These are phyloP conservation scores for Lentinula novae-zelandiae DNA, from an alignment of 1,284 basidiomycete genomes.

Conservation along the genomic window DNA sequence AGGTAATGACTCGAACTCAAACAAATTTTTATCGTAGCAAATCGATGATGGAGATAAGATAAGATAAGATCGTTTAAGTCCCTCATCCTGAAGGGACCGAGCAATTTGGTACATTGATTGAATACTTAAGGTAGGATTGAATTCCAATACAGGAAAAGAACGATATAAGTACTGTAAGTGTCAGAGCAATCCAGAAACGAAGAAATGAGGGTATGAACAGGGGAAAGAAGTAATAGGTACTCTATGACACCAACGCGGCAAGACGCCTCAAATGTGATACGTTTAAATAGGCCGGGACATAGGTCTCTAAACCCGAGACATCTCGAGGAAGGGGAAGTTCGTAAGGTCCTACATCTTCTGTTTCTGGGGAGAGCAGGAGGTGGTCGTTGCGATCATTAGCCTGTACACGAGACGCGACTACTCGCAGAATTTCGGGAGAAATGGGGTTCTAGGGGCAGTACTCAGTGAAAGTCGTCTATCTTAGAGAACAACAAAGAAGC, in stretches of 20 bases:
- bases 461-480: background rate
- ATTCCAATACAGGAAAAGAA: constrained; percentile 4
- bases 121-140: background rate
- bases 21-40: background rate
- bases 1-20: background rate
- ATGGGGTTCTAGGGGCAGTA: constrained; percentile 74
- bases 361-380: constrained; percentile 88
- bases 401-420: constrained; percentile 92
- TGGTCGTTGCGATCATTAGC: constrained; percentile 96
- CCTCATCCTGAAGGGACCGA: background rate
- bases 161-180: constrained; percentile 3
- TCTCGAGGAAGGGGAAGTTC: constrained; percentile 85
- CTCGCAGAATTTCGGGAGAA: constrained; percentile 91
- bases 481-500: constrained; percentile 15
- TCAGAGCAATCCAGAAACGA: constrained; percentile 4
- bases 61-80: background rate
- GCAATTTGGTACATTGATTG: background rate
- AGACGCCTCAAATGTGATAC: constrained; percentile 80
- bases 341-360: constrained; percentile 92
- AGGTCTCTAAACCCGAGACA: constrained; percentile 85
- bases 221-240: background rate
- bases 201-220: background rate
- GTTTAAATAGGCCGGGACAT: constrained; percentile 83
- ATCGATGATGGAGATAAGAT: background rate
- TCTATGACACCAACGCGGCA: constrained; percentile 73